Percentiles rank a stretch among this genome's conserved stretches.
Evolutionary conservation across 2,329 filamentous ascomycete genomes (phyloP).

Genomic region (Colletotrichum lentis): DNA sequence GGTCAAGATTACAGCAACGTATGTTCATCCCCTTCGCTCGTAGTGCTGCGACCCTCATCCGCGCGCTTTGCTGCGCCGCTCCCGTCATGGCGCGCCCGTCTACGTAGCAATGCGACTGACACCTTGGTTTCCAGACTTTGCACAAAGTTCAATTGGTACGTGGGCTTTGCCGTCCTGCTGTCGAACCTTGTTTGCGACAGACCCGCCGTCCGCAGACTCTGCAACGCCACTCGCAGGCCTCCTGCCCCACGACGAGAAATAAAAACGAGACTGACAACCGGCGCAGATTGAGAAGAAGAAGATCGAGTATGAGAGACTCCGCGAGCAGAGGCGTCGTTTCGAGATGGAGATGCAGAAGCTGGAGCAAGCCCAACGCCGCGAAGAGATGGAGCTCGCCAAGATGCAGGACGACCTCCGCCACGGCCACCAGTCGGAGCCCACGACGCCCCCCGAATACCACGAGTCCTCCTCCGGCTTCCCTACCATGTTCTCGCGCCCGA

Average conservation of each 20-base stretch:
- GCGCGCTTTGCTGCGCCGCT: neutral
- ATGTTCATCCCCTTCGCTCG: constrained; percentile 40
- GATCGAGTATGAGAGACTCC: constrained; percentile 87
- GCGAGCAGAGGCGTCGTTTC: constrained; percentile 87
- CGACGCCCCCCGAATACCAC: constrained; percentile 92
- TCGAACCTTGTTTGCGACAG: constrained; percentile 2
- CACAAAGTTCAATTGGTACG: constrained; percentile 82
- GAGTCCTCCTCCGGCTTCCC: constrained; percentile 75
- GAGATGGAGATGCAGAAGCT: constrained; percentile 92
- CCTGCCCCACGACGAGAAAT: neutral
- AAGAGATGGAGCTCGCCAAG: constrained; percentile 83
- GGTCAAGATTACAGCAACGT: constrained; percentile 61
- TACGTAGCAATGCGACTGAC: constrained; percentile 26
- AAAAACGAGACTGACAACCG: constrained; percentile 48
- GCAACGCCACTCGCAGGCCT: neutral
- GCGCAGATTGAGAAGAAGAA: constrained; percentile 90
- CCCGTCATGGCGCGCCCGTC: neutral
- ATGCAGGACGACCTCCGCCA: constrained; percentile 81
- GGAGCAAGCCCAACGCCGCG: constrained; percentile 82
- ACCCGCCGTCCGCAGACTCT: constrained; percentile 1
- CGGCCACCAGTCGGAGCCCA: constrained; percentile 91
- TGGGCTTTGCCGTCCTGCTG: constrained; percentile 36
- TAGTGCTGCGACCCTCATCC: neutral
- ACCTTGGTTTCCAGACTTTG: constrained; percentile 60
- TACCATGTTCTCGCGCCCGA: constrained; percentile 81